These are phyloP conservation scores for Pleurotus ostreatus DNA, from an alignment of 768 basidiomycete species.

Conservation along the genomic window DNA sequence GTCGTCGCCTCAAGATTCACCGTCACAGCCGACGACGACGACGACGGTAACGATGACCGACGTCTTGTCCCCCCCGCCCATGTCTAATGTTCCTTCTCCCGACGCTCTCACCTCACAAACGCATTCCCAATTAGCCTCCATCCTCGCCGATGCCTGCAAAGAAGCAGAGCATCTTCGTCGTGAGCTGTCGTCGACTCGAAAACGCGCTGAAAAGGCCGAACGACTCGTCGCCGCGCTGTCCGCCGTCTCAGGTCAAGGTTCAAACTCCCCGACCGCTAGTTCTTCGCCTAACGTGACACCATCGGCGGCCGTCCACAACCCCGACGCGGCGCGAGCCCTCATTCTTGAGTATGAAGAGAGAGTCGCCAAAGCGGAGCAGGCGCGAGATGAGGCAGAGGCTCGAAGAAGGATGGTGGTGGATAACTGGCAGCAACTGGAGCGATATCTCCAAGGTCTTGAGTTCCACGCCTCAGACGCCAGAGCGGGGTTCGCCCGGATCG, in stretches of 20 bases:
- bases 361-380: constrained; percentile 43
- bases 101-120: constrained; percentile 21
- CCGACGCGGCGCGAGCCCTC: constrained; percentile 10
- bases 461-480: constrained; percentile 46
- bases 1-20: constrained; percentile 4
- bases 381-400: constrained; percentile 52
- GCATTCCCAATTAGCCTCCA: constrained; percentile 51
- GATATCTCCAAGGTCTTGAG: constrained; percentile 43
- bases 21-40: constrained; percentile 8
- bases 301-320: constrained; percentile 16
- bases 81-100: constrained; percentile 1
- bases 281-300: constrained; percentile 17
- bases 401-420: constrained; percentile 40
- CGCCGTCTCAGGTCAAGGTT: constrained; percentile 3
- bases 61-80: constrained; percentile 1
- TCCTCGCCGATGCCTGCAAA: constrained; percentile 50
- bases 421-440: constrained; percentile 47
- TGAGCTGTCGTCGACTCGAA: constrained; percentile 37
- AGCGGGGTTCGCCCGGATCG: constrained; percentile 38
- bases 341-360: constrained; percentile 47
- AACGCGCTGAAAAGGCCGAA: constrained; percentile 47
- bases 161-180: constrained; percentile 48
- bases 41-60: background rate
- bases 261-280: constrained; percentile 16
- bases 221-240: constrained; percentile 11